Conservation (phyloP, 495 filamentous ascomycete genomes). For the Aspergillus baeticus region DNA sequence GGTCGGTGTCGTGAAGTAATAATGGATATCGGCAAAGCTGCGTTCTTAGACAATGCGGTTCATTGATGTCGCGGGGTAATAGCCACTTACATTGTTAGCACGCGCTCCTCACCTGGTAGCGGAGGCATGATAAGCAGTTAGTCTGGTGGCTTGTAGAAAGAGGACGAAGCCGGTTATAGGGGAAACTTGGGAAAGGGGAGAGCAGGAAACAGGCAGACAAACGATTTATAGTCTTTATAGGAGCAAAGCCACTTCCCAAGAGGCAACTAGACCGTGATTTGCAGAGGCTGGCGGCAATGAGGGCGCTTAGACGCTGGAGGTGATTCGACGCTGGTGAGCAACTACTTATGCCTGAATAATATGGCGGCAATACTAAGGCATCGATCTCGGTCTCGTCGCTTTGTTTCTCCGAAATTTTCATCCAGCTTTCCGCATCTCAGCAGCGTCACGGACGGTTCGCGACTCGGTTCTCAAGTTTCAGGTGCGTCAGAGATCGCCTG, state of each 20-base stretch:
- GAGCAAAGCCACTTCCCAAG: constrained; percentile 13
- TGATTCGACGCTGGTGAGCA: constrained; percentile 8
- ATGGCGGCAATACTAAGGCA: too few relatives aligned
- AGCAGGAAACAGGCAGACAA: constrained; percentile 1
- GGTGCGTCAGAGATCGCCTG: neutral
- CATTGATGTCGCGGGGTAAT: constrained; percentile 23
- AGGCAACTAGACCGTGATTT: constrained; percentile 12
- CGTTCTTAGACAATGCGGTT: constrained; percentile 2
- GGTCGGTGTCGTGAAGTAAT: constrained; percentile 74
- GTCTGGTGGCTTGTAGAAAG: constrained; percentile 1
- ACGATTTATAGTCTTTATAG: neutral
- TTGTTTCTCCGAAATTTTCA: constrained; percentile 49
- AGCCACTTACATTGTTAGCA: constrained; percentile 71
- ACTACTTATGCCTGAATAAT: too few relatives aligned
- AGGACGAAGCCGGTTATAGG: neutral
- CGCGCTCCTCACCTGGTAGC: constrained; percentile 71
- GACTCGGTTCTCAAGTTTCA: neutral
- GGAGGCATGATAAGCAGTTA: constrained; percentile 62
- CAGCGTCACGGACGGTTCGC: constrained; percentile 16
- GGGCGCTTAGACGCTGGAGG: constrained; percentile 22
- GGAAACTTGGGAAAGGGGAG: neutral
- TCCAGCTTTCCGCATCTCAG: constrained; percentile 20
- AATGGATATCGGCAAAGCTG: constrained; percentile 89
- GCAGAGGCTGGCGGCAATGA: constrained; percentile 22
- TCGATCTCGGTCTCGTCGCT: constrained; percentile 17